Percentiles rank a stretch among this genome's conserved stretches.
Evolutionary conservation across 176 grass and related monocot species (phyloP).

Genomic region (Eragrostis curvula): DNA sequence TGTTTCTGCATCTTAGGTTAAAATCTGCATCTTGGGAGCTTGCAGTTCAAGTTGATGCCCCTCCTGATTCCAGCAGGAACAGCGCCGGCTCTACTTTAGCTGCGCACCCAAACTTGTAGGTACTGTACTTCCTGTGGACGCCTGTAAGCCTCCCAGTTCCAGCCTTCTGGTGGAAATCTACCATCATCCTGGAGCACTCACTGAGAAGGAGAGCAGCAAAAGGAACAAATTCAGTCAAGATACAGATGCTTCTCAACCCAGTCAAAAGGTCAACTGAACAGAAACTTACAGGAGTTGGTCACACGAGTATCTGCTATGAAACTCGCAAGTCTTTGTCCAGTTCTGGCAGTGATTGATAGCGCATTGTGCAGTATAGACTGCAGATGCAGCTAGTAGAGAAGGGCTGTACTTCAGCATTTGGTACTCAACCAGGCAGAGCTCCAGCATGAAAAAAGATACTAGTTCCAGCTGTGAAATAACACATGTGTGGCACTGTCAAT

Average conservation of each 20-base stretch:
- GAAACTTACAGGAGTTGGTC: slow-evolving; percentile 82
- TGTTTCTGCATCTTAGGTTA: slow-evolving; percentile 44
- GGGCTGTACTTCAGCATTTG: slow-evolving; percentile 80
- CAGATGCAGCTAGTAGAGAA: slow-evolving; percentile 80
- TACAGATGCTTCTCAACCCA: slow-evolving; percentile 16
- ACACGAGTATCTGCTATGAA: slow-evolving; percentile 75
- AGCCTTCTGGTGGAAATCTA: slow-evolving; percentile 84
- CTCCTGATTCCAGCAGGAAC: slow-evolving; percentile 61
- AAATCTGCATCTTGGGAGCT: slow-evolving; percentile 37
- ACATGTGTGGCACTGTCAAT: slow-evolving; percentile 27
- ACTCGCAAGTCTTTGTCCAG: slow-evolving; percentile 74
- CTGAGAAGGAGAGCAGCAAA: slow-evolving; percentile 34
- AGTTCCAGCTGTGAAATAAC: slow-evolving; percentile 67
- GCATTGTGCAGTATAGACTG: slow-evolving; percentile 85
- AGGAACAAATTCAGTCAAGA: not conserved
- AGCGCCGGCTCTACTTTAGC: slow-evolving; percentile 65
- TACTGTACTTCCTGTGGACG: slow-evolving; percentile 78
- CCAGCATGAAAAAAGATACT: slow-evolving; percentile 79
- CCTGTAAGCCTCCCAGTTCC: slow-evolving; percentile 63
- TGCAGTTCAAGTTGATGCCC: slow-evolving; percentile 8
- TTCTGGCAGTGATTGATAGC: slow-evolving; percentile 58
- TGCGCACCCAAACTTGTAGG: slow-evolving; percentile 67
- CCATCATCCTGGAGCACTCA: slow-evolving; percentile 82
- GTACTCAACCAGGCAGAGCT: slow-evolving; percentile 84
- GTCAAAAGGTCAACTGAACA: not conserved